A percentile compares a stretch with the other conserved stretches of the same genome.
phyloP scores from a whole-genome alignment of 2,329 filamentous ascomycete species.

The Aspergillus texensis region DNA sequence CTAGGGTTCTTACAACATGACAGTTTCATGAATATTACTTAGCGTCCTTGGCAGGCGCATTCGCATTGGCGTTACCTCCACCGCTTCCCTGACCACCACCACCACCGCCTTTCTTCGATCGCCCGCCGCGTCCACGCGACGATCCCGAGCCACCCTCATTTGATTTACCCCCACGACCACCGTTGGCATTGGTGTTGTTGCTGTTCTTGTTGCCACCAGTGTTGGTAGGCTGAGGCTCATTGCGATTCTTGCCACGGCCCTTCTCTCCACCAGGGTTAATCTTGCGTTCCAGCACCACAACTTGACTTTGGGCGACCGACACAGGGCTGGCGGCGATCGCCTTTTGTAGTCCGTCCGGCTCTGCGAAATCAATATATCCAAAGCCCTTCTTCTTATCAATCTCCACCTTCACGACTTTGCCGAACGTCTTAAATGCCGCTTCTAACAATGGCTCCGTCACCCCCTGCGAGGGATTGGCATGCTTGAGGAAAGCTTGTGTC shows the following conservation, averaged over 20 bases:
- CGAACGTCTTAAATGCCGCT: conserved; percentile 73
- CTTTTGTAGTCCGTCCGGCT: conserved; percentile 70
- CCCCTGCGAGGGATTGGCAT: conserved; percentile 85
- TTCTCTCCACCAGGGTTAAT: conserved; percentile 37
- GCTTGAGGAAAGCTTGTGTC: conserved; percentile 70
- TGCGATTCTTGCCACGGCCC: conserved; percentile 33
- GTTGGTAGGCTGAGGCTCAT: conserved; percentile 23
- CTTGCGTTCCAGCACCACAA: conserved; percentile 75
- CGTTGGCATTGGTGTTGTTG: conserved; percentile 7
- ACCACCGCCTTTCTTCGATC: conserved; percentile 21
- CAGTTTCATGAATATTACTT: conserved; percentile 19
- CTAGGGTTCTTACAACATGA: background rate
- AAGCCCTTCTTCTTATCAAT: conserved; percentile 95
- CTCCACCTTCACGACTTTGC: conserved; percentile 76
- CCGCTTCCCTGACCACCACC: conserved; percentile 16
- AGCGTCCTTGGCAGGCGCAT: conserved; percentile 12
- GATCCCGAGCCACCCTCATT: conserved; percentile 22
- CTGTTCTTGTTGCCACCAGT: conserved; percentile 10
- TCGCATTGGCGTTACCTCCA: conserved; percentile 9
- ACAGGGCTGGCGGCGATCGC: conserved; percentile 82
- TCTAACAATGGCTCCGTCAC: conserved; percentile 81
- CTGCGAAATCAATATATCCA: conserved; percentile 86
- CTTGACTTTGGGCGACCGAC: conserved; percentile 78
- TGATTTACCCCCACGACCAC: conserved; percentile 14
- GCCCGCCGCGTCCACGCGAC: conserved; percentile 24